Base-by-base conservation (phyloP, 495 filamentous ascomycete species). In the Neurospora sp. region DNA sequence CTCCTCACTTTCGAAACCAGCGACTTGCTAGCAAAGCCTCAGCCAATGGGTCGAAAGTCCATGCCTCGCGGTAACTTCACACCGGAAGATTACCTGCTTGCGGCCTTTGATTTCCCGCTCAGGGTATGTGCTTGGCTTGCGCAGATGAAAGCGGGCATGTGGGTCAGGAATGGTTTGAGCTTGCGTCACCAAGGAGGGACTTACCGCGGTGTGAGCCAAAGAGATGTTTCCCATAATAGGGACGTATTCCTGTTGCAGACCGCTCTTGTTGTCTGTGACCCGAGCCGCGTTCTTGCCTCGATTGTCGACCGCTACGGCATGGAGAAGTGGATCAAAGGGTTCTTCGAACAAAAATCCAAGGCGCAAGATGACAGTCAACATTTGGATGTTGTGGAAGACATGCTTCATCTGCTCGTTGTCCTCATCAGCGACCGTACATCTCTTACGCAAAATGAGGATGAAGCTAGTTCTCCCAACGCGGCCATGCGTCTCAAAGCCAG, bases 61-160 rank as follows among this genome's bases (percentile, higher is more conserved):
- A 86, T 83, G 86, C 87, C 80, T 37, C 78, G 76, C 41, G 81
- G 74, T 48, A 79, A 86, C n/a, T 85, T 84, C 72, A 79, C 79
- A 0, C 83, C 88, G 0, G 93, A 97, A 73, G 93, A 97, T 78
- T 87, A 95, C 74, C 85, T 98, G 16, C 89, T 97, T 78, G 90
- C 92, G 0, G 89, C 93, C 74, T 97, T 98, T 77, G 96, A 99
- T 79, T 96, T 92, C 78, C 94, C 96, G 4, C 85, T 99, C 7
- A 87, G 96, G 42, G 94, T 98, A 4, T 97, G 94, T 80, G 94
- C 92, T 10, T 99, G 96, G 96, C 84, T 99, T 27, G 92, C 95
- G 3, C 96, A 99, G 82, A 98, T 98, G 90, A 97, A 96, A 79
- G 93, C 94, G 4, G 92, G 92, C 17, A 96, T 98, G 92, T 99